Evolutionary conservation across 495 filamentous ascomycete genomes (phyloP).

Genomic region (Penicillium macrosclerotiorum): DNA sequence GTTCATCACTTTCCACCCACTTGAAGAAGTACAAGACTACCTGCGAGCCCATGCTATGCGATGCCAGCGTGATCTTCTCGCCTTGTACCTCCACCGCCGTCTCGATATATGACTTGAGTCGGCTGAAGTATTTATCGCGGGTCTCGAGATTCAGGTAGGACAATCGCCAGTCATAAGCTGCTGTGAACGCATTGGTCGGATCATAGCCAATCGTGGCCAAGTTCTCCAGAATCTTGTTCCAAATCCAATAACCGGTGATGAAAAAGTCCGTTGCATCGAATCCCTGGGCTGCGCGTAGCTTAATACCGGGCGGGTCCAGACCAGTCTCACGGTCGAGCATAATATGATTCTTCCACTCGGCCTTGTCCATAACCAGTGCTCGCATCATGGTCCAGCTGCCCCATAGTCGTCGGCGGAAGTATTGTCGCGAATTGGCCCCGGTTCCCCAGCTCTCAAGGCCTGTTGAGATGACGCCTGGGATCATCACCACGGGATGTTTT

Average conservation of each 20-base stretch:
- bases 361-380: constrained; percentile 87
- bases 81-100: constrained; percentile 63
- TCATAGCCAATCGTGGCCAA: constrained; percentile 94
- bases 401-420: constrained; percentile 93
- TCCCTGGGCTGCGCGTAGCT: constrained; percentile 90
- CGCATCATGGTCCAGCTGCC: constrained; percentile 98
- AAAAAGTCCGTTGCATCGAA: constrained; percentile 98
- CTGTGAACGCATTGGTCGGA: constrained; percentile 90
- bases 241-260: constrained; percentile 90
- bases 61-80: constrained; percentile 82
- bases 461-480: constrained; percentile 95
- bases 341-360: constrained; percentile 91
- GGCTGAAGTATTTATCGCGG: constrained; percentile 89
- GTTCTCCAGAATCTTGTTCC: constrained; percentile 98
- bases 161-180: constrained; percentile 98
- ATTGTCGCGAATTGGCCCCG: constrained; percentile 71
- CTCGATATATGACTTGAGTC: constrained; percentile 87
- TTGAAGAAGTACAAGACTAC: constrained; percentile 97
- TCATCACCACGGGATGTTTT: constrained; percentile 89
- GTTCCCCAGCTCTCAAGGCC: constrained; percentile 97
- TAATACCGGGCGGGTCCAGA: constrained; percentile 87
- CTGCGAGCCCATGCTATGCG: constrained; percentile 96
- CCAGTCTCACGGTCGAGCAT: constrained; percentile 93
- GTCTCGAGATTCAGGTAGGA: constrained; percentile 84
- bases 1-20: constrained; percentile 80